A percentile compares a stretch with the other conserved stretches of the same genome.
Evolutionary conservation across 148 eudicot genomes (phyloP).

Genomic region (Arbutus unedo): DNA sequence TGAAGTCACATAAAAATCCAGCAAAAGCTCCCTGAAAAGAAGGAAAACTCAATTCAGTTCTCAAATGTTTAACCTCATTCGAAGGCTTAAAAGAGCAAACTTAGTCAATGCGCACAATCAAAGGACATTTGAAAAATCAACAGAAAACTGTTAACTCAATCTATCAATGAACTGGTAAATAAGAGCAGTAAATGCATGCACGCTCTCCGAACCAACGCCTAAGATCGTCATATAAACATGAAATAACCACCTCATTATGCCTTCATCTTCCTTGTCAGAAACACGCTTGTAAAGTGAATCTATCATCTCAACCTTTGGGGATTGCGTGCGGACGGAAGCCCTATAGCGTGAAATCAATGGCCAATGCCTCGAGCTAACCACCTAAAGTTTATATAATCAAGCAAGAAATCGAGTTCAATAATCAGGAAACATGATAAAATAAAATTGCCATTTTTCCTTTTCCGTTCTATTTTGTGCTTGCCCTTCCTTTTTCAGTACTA

Average conservation of each 20-base stretch:
- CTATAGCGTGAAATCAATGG: constrained; percentile 68
- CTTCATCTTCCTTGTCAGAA: constrained; percentile 62
- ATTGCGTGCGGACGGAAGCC: constrained; percentile 65
- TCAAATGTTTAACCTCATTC: not conserved
- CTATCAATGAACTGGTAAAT: not conserved
- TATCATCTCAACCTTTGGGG: constrained; percentile 74
- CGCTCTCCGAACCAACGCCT: not conserved
- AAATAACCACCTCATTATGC: constrained; percentile 54
- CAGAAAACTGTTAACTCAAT: not conserved
- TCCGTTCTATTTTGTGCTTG: not conserved
- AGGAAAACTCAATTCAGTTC: not conserved
- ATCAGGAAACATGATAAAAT: not conserved
- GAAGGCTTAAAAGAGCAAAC: not conserved
- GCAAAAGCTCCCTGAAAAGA: constrained; percentile 56
- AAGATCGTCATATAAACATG: not conserved
- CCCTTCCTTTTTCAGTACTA: not conserved
- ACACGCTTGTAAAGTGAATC: constrained; percentile 60
- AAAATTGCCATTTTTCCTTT: not conserved
- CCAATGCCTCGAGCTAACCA: constrained; percentile 77
- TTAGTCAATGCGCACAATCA: no score
- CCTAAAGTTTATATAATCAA: constrained; percentile 27
- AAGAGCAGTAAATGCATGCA: not conserved
- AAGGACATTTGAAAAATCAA: not conserved
- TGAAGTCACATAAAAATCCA: constrained; percentile 69
- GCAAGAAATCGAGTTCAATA: not conserved